Evolutionary conservation across 371 early-diverging fungal genomes (phyloP).

Genomic region (Chytridium lagenaria): DNA sequence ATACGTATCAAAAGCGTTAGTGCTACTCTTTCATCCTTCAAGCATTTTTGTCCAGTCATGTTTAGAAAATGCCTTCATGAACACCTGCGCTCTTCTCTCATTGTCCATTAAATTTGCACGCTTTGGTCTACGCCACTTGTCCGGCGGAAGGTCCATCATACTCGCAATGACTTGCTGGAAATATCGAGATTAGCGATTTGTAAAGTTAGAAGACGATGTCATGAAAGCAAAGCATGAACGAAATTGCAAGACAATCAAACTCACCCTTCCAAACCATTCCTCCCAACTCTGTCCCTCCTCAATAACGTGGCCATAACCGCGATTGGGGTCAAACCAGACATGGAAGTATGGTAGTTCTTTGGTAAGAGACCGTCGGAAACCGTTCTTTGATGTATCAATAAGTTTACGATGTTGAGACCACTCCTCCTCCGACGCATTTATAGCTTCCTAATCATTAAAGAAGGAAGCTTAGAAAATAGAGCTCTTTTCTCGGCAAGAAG

Average conservation of each 20-base stretch:
- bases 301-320: conserved; percentile 95
- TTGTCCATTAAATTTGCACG: conserved; percentile 63
- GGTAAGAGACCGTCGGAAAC: conserved; percentile 57
- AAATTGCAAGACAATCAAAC: conserved; percentile 5
- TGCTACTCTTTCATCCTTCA: too few species aligned
- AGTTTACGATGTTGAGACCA: conserved; percentile 93
- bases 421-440: conserved; percentile 77
- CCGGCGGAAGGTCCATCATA: conserved; percentile 78
- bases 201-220: conserved; percentile 3
- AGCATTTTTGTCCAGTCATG: conserved; percentile 81
- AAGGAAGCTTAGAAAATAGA: conserved; percentile 1
- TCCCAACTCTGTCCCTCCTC: conserved; percentile 81
- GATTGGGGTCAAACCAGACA: conserved; percentile 90
- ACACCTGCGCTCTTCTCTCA: conserved; percentile 64
- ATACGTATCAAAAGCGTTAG: too few species aligned
- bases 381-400: conserved; percentile 73
- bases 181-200: background rate
- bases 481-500: too few species aligned
- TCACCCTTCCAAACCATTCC: conserved; percentile 77
- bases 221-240: conserved; percentile 1
- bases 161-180: conserved; percentile 76
- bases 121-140: conserved; percentile 74
- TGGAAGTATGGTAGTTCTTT: conserved; percentile 89
- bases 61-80: conserved; percentile 73
- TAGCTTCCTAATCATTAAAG: conserved; percentile 65